A percentile compares a stretch with the other conserved stretches of the same genome.
phyloP scores from a whole-genome alignment of 2,329 filamentous ascomycete genomes.

The Gaeumannomyces sp. region DNA sequence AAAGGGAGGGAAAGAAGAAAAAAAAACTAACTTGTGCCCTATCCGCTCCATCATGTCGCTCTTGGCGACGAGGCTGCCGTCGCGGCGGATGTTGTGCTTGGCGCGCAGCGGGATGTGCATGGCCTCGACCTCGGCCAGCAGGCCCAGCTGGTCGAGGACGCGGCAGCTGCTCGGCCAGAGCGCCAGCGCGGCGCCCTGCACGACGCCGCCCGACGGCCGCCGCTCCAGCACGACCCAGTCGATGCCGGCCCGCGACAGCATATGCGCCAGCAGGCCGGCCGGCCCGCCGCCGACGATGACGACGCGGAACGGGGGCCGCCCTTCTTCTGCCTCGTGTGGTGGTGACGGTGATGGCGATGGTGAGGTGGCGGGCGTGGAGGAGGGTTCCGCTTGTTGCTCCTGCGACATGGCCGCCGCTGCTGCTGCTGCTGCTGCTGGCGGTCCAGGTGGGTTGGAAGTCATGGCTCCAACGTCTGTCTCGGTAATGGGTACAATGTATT shows the following conservation, averaged over 20 bases:
- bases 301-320: background rate
- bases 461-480: too few species aligned
- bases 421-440: background rate
- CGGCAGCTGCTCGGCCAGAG: conserved; percentile 21
- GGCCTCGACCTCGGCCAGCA: conserved; percentile 17
- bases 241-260: conserved; percentile 24
- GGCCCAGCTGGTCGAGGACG: conserved; percentile 23
- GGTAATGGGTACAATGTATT: too few species aligned
- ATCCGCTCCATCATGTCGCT: conserved; percentile 18
- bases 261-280: conserved; percentile 19
- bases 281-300: conserved; percentile 13
- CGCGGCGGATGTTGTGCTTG: conserved; percentile 15
- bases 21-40: conserved; percentile 11
- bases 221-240: conserved; percentile 25
- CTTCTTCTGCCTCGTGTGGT: background rate
- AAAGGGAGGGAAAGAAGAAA: too few species aligned
- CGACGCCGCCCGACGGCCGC: conserved; percentile 16
- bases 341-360: background rate
- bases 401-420: background rate
- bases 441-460: background rate
- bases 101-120: conserved; percentile 14
- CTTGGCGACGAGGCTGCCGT: conserved; percentile 15
- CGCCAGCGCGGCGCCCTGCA: conserved; percentile 19
- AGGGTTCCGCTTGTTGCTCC: background rate
- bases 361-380: background rate